Evolutionary conservation across 768 basidiomycete genomes (phyloP), one percentile per base, ranked within the genome.

Genomic region (Pleurotus djamor): DNA sequence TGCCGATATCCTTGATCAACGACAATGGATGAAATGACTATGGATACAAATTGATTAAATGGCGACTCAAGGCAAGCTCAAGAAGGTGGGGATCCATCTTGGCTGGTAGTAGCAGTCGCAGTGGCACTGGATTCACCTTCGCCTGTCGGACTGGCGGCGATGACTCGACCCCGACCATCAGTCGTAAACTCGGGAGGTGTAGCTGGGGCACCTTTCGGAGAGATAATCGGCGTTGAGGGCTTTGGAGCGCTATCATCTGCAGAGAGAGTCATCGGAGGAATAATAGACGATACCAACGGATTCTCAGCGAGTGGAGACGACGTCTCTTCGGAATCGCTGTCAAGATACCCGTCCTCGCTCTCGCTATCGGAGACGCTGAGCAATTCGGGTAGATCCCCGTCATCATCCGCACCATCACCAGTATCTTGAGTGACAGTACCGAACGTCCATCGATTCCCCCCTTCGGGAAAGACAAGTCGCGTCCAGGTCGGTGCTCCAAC

Each of bases 151-250:
- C 69, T 67, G 8, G 73, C 79, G 69, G 78, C 77, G 14, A 87
- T 81, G 17, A 86, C 85, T 58, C 85, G 74, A 7, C 86, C 86
- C 48, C 86, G 76, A 32, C 86, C 86, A 67, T 88, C 86, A 12
- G 86, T 87, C 59, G 84, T 74, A 64, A 87, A 87, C 5, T 82
- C 79, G 34, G 84, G 82, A 33, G 79, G 76, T 14, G 64, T 44
- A n/a, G 57, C 55, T 36, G 32, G 48, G 7, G 35, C 36, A 7
- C 8, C 44, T 44, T 57, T 48, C n/a, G 28, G 33, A 34, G n/a
- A 47, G 17, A 17, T 21, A 33, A 38, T 54, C 16, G 38, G 43
- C 48, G 34, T 50, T 41, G 9, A n/a, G 52, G 45, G 36, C 13
- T 32, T 48, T 21, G 54, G 10, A 4, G 55, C 21, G 21, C 21